Evolutionary conservation across 1,284 basidiomycete genomes (phyloP).

Genomic region (Paramarasmius palmivorus): DNA sequence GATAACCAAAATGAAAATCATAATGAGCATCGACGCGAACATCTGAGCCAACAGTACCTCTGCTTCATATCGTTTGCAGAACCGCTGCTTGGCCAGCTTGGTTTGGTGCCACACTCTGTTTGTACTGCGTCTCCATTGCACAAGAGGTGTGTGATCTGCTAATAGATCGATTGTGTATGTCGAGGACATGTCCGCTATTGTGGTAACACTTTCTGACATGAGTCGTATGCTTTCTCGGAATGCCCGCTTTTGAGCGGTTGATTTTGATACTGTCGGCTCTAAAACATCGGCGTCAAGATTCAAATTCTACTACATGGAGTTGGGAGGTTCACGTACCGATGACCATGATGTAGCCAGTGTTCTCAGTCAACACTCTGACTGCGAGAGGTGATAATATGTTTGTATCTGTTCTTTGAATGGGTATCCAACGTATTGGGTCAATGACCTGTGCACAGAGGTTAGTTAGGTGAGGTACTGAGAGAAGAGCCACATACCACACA

Average conservation of each 20-base stretch:
- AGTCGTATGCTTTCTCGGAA: constrained; percentile 6
- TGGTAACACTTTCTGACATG: neutral
- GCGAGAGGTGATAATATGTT: constrained; percentile 12
- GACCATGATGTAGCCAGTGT: constrained; percentile 5
- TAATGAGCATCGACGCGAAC: neutral
- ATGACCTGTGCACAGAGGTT: constrained; percentile 2
- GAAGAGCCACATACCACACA: constrained; percentile 6
- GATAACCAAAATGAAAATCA: neutral
- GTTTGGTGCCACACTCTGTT: too few relatives aligned
- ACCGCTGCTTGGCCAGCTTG: too few relatives aligned
- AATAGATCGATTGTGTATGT: neutral
- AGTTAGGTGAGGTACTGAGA: neutral
- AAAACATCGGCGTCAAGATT: neutral
- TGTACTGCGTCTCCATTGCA: too few relatives aligned
- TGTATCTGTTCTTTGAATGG: neutral
- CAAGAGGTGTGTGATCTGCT: neutral
- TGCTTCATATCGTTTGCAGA: too few relatives aligned
- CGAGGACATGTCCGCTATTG: neutral
- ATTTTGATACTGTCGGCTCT: constrained; percentile 10
- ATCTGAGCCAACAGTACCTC: neutral
- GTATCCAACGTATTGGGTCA: constrained; percentile 13
- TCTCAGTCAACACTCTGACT: constrained; percentile 8
- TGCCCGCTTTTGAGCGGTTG: constrained; percentile 10
- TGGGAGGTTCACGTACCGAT: constrained; percentile 4
- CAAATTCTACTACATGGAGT: neutral